Percentiles rank a stretch among this genome's conserved stretches.
phyloP scores from a whole-genome alignment of 1,284 basidiomycete genomes.

The Ustilago hordei region DNA sequence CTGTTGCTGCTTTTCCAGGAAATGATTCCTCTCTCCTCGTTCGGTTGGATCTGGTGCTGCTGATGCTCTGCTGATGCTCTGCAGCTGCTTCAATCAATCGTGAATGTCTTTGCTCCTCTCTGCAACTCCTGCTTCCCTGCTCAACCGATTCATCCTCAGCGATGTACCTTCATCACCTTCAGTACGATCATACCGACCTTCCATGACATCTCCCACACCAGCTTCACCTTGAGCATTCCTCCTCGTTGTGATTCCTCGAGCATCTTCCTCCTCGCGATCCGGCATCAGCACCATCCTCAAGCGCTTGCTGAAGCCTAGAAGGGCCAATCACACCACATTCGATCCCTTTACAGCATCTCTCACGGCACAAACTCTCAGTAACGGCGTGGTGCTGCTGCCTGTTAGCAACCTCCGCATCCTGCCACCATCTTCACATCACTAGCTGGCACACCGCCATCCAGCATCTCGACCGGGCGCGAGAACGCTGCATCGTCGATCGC shows the following conservation, averaged over 20 bases:
- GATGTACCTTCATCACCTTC: constrained; percentile 19
- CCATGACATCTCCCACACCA: constrained; percentile 10
- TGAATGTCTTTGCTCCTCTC: neutral
- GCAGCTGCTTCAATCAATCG: neutral
- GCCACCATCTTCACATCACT: neutral
- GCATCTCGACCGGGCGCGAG: neutral
- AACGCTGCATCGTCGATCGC: neutral
- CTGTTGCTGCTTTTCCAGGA: neutral
- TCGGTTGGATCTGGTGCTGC: neutral
- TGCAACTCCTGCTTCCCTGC: constrained; percentile 1
- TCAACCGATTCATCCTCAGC: constrained; percentile 8
- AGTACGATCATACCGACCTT: neutral
- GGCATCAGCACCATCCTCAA: neutral
- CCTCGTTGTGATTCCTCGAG: neutral
- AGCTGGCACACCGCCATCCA: neutral
- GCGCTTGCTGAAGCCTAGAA: neutral
- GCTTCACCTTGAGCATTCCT: constrained; percentile 5
- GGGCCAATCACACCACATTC: neutral
- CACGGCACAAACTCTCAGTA: neutral
- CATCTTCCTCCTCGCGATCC: neutral
- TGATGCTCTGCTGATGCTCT: neutral
- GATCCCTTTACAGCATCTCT: neutral
- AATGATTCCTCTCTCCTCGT: constrained; percentile 1
- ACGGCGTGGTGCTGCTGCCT: neutral
- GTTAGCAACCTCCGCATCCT: neutral